Base-by-base conservation (phyloP, 2,329 filamentous ascomycete species). In the Penicillium freii region DNA sequence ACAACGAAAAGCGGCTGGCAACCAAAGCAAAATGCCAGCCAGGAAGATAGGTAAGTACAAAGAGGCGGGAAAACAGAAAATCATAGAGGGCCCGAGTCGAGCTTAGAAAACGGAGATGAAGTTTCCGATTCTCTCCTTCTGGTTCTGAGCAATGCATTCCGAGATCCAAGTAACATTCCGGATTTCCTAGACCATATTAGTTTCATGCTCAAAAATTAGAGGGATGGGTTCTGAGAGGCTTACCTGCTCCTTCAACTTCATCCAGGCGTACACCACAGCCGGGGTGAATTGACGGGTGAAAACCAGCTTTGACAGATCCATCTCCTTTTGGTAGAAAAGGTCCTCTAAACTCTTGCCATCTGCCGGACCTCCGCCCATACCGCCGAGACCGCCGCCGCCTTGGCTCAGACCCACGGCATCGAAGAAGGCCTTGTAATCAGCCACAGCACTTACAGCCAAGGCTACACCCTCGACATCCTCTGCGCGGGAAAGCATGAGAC, bases 81-180 rank as follows among this genome's bases (percentile, higher is more conserved):
- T 66, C 56, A 57, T 50, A 46, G 60, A 47, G 36, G 45, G 48
- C 51, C 31, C 31, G 21, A 17, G 39, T 23, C 19, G 39, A 52
- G 59, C 51, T 84, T 78, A 96, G 78, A 99, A 96, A 61, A 97
- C 94, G 78, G 92, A 96, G 75, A 99, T 99, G 78, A 96, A 99
- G 79, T 97, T 99, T 68, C 91, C 90, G 74, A 99, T 97, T 73
- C 94, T 87, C 77, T 99, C 94, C 81, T 99, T 99, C 79, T 99
- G 94, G 81, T 96, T 97, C 79, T 99, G 94, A 55, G 94, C 94
- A 84, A 99, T 99, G 80, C 94, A 99, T 78, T 99, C 94, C 23
- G 94, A 89, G 76, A 99, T 99, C 94, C 94, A 99, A 51, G 94
- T 97, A 71, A 99, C 96, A 78, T 99, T 99, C 65, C 94, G 90